Evolutionary conservation across 2,329 filamentous ascomycete genomes (phyloP), one percentile per base, ranked within the genome.

Genomic region (Fusarium sacchari): DNA sequence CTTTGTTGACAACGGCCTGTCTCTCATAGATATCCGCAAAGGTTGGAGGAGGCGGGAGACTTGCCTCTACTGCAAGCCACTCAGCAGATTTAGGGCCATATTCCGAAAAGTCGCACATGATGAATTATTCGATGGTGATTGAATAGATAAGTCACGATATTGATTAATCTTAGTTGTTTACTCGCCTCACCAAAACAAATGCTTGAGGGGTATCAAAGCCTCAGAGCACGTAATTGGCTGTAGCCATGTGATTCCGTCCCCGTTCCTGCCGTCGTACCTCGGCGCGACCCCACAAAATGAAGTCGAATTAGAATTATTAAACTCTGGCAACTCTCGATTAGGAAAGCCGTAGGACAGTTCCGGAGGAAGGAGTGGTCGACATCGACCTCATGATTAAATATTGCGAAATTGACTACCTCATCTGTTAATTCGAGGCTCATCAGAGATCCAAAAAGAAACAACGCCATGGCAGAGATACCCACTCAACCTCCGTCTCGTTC

Each of bases 41-140:
- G 3, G 12, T 7, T 18, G 69, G 49, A 6, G 69, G 61, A 4
- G 66, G 26, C 1, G 64, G 65, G 1, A 76, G 28, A 7, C 32
- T 64, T 3, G 47, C 71, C 52, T 83, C 81, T 2, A 85, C 71
- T 1, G 80, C 83, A 7, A 82, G 65, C 86, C 86, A 87, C 73
- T 86, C 85, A 1, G 80, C 74, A 58, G 82, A 84, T n/a, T 83
- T 80, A 6, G 77, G 79, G 30, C 82, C 83, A 60, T 85, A 86
- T 69, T 78, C 63, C 8, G 84, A 80, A 37, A 74, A 76, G 57
- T 76, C 76, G n/a, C 69, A 72, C 74, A 76, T 76, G 42, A 20
- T 71, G 22, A 43, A 22, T 18, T 9, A 18, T 28, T 46, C 5
- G 17, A 24, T 15, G 46, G 2, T 28, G 3, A 18, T 64, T 9